Evolutionary conservation across 805 yeast species (phyloP), one percentile per base, ranked within the genome.

Genomic region (Pichia eremophila): DNA sequence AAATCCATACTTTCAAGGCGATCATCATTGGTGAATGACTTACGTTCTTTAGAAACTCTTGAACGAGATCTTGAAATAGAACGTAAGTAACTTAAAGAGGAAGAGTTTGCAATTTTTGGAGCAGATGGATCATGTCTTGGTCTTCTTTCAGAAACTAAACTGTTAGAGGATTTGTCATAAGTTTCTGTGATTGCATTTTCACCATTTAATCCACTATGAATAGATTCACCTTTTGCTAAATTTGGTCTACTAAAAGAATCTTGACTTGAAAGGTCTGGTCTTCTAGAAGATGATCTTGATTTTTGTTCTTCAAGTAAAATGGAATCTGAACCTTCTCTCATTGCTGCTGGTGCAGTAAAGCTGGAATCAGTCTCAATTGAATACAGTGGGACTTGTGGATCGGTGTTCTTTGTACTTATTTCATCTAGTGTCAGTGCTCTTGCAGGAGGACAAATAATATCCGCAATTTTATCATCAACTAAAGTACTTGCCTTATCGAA

Each of bases 171-270:
- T 17, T 41, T 11, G 17, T 45, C 48, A 42, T 18, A 48, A 14
- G 51, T 28, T 10, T 28, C 45, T 12, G 43, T 34, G n/a, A 45
- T 48, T 15, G 51, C 41, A 19, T 37, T 39, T 5, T 72, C 71
- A 42, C 72, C 74, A 15, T 64, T 63, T 43, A 72, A 69, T 11
- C 79, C 77, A 56, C 76, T 74, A 56, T 81, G 85, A 59, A 83
- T 83, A 1, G 89, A 79, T 53, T 83, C 90, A 36, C 91, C 93
- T 51, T 85, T 71, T 2, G 91, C 90, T 56, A 84, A 69, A 63
- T 83, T 86, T 1, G 89, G 88, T 60, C 69, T 44, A 25, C 17
- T 50, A 27, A 8, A 11, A 2, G 47, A 37, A 18, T 43, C 44
- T 5, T 34, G 6, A 8, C 22, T 27, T 4, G 42, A 22, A 1